Base-by-base conservation (phyloP, 202 grass and related monocot species). In the Musa balbisiana region DNA sequence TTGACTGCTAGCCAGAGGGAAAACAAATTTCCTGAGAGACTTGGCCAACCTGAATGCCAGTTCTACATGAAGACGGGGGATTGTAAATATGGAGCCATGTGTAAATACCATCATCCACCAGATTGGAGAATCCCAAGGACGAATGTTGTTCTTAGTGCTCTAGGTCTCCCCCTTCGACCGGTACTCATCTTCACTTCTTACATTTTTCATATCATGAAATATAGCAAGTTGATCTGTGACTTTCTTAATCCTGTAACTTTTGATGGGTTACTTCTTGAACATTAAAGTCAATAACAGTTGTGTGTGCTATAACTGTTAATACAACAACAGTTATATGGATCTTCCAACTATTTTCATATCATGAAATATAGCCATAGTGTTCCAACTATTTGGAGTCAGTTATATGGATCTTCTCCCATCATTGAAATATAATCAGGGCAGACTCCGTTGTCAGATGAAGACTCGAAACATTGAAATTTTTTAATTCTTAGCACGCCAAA, bases 91-190 rank as follows among this genome's bases (percentile, higher is more conserved):
- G 85, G 85, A 55, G 78, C 72, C 2, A 72, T 72, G 15, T 87
- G 85, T 76, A 73, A 74, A 76, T 87, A 80, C 72, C 76, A 87
- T 55, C 85, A 87, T 76, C 80, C 80, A 2, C 52, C 78, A 53
- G 76, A 82, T 67, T 78, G 82, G 76, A 86, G 68, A 77, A 80
- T 72, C 72, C 84, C 83, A 17, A 93, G 77, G 72, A 81, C 83
- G 67, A 91, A 98, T 80, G 89, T 76, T 55, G 26, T 84, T 21
- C 85, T 98, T 50, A 93, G 81, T 64, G 82, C 85, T 78, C 73
- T 93, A 25, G 94, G 94, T 33, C 88, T 93, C 84, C 94, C 94
- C 76, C 87, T 98, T 87, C 94, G 94, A 50, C 88, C 86, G 75
- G 94, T 98, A 82, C 76, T 83, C 83, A 84, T 73, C 65, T 68